Evolutionary conservation across 768 basidiomycete genomes (phyloP), one percentile per base, ranked within the genome.

Genomic region (Auriscalpium microsporum): DNA sequence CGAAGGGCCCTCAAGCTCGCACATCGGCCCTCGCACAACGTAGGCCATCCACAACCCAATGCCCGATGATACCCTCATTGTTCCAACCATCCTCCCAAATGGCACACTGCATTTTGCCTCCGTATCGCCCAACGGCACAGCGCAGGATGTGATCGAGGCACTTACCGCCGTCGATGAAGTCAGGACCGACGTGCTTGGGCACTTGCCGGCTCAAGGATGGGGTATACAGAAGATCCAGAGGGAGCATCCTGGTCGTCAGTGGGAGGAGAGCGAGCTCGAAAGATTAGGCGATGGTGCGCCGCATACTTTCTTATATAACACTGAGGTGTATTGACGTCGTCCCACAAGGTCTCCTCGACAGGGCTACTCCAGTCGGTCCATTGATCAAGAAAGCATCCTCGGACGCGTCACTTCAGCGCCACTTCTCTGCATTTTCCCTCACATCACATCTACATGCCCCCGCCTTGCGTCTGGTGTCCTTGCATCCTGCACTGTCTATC

Each of bases 241-340:
- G 42, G 82, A 90, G 64, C 73, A 69, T 19, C 69, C 68, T 48
- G 87, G 87, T 49, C 73, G 82, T 21, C 66, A 72, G 53, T 89
- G 90, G 87, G 83, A 84, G 60, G 84, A 89, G 59, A 74, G 78
- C 2, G 87, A 88, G 58, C 74, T 92, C 4, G 76, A 80, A 55
- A 70, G 71, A 36, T 74, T 91, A 8, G 81, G 78, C 36, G 79
- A 86, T 64, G 86, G 87, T 87, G 44, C 34, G 65, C 42, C 72
- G 59, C 35, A 55, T 23, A 45, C 38, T 19, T 3, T 21, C 19
- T 17, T 6, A 34, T 48, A 10, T 36, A 33, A 19, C 34, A 36
- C 28, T 2, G 28, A 7, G 28, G 5, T 28, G 28, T 28, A 28
- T 28, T 28, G 28, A 28, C 28, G 28, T 4, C 28, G 28, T 28